Conservation (phyloP, 2,329 filamentous ascomycete species). For the Stemphylium lycopersici region DNA sequence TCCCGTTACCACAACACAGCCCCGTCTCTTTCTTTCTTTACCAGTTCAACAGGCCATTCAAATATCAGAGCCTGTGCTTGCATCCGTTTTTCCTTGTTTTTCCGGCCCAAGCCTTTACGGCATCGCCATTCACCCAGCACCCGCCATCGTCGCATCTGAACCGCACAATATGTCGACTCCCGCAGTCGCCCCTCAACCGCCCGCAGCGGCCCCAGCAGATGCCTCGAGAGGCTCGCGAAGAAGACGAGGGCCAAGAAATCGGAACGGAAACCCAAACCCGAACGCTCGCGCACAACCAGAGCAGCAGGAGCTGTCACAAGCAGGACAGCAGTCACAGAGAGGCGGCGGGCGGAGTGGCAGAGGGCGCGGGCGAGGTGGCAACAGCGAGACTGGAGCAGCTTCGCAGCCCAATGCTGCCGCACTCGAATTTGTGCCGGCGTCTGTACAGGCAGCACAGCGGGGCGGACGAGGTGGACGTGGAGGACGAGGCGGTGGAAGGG, state of each 20-base stretch:
- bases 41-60: conserved; percentile 39
- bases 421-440: conserved; percentile 5
- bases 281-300: conserved; percentile 17
- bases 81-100: conserved; percentile 1
- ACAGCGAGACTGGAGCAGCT: conserved; percentile 10
- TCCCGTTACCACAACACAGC: background rate
- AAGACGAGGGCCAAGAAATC: conserved; percentile 32
- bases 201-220: conserved; percentile 13
- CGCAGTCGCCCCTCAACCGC: conserved; percentile 18
- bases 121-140: conserved; percentile 2
- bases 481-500: conserved; percentile 20
- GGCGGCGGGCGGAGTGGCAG: conserved; percentile 24
- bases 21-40: conserved; percentile 17
- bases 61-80: conserved; percentile 33
- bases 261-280: conserved; percentile 18
- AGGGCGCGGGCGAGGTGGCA: conserved; percentile 27
- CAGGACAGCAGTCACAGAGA: conserved; percentile 27
- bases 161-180: conserved; percentile 30
- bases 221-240: conserved; percentile 24
- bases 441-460: conserved; percentile 15
- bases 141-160: conserved; percentile 2
- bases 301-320: conserved; percentile 25
- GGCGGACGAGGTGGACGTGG: conserved; percentile 22
- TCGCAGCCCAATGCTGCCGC: conserved; percentile 5
- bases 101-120: background rate